A percentile compares a stretch with the other conserved stretches of the same genome.
Conservation (phyloP, 352 stramenopile species). For the Phytophthora meadii region DNA sequence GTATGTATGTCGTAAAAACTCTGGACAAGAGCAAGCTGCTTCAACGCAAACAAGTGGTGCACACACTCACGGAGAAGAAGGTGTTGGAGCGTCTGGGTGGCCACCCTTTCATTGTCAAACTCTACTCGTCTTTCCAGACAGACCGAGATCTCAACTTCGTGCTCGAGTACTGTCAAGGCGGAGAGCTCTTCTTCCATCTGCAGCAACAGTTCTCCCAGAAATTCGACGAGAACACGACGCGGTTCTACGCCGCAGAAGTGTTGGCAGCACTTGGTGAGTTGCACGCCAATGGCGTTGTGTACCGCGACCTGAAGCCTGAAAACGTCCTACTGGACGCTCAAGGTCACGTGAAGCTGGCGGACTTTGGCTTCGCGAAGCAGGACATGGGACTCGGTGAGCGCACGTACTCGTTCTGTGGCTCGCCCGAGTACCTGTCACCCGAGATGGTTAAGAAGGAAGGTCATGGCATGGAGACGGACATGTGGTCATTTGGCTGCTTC, state of each 20-base stretch:
- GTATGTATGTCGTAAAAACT: slow-evolving; percentile 84
- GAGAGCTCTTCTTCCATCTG: slow-evolving; percentile 88
- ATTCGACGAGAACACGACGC: slow-evolving; percentile 65
- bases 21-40: slow-evolving; percentile 81
- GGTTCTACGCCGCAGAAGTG: slow-evolving; percentile 86
- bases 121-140: slow-evolving; percentile 80
- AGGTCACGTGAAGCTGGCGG: slow-evolving; percentile 81
- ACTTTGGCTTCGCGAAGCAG: slow-evolving; percentile 88
- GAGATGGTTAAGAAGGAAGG: slow-evolving; percentile 83
- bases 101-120: slow-evolving; percentile 83
- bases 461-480: slow-evolving; percentile 81
- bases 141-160: slow-evolving; percentile 83
- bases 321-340: slow-evolving; percentile 79
- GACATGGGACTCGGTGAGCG: slow-evolving; percentile 59
- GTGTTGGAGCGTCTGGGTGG: slow-evolving; percentile 69
- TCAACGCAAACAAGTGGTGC: slow-evolving; percentile 76
- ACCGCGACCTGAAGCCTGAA: slow-evolving; percentile 83
- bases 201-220: slow-evolving; percentile 78
- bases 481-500: slow-evolving; percentile 91
- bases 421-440: slow-evolving; percentile 85
- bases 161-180: slow-evolving; percentile 85
- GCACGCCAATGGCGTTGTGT: slow-evolving; percentile 49
- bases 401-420: slow-evolving; percentile 87
- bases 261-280: slow-evolving; percentile 59
- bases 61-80: slow-evolving; percentile 84